Percentiles rank a stretch among this genome's conserved stretches.
Conservation (phyloP, 2,329 filamentous ascomycete species). For the Clarireedia monteithiana region DNA sequence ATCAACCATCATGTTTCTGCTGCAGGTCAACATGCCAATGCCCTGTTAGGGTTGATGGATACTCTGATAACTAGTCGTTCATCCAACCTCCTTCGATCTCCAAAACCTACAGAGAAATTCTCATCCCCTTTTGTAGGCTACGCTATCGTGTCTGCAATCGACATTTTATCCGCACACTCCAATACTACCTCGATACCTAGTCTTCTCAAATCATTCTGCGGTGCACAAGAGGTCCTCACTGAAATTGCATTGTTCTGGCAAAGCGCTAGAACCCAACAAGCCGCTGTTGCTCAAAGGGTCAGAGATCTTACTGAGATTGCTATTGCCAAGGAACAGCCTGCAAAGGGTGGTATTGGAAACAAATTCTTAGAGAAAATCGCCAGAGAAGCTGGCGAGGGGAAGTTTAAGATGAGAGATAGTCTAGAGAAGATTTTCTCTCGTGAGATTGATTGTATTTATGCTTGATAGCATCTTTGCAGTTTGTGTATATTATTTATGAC, state of each 20-base stretch:
- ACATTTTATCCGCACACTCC: slow-evolving; percentile 57
- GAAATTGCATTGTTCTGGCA: slow-evolving; percentile 53
- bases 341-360: not conserved
- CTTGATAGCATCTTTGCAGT: slow-evolving; percentile 5
- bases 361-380: slow-evolving; percentile 8
- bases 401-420: slow-evolving; percentile 20
- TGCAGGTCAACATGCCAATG: slow-evolving; percentile 44
- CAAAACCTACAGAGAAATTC: slow-evolving; percentile 24
- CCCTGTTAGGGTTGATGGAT: slow-evolving; percentile 41
- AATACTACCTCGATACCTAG: slow-evolving; percentile 41
- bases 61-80: slow-evolving; percentile 32
- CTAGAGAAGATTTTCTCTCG: slow-evolving; percentile 35
- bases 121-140: slow-evolving; percentile 57
- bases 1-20: slow-evolving; percentile 39
- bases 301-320: slow-evolving; percentile 11
- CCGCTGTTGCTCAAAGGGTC: slow-evolving; percentile 19
- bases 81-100: not conserved
- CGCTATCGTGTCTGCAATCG: slow-evolving; percentile 54
- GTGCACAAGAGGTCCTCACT: slow-evolving; percentile 46
- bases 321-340: not conserved
- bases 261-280: slow-evolving; percentile 42
- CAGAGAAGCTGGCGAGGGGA: slow-evolving; percentile 8
- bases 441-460: slow-evolving; percentile 24
- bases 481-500: slow-evolving; percentile 7
- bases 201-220: slow-evolving; percentile 45